These are phyloP conservation scores for Termitomyces sp. DNA, from an alignment of 768 basidiomycete genomes.

Conservation along the genomic window DNA sequence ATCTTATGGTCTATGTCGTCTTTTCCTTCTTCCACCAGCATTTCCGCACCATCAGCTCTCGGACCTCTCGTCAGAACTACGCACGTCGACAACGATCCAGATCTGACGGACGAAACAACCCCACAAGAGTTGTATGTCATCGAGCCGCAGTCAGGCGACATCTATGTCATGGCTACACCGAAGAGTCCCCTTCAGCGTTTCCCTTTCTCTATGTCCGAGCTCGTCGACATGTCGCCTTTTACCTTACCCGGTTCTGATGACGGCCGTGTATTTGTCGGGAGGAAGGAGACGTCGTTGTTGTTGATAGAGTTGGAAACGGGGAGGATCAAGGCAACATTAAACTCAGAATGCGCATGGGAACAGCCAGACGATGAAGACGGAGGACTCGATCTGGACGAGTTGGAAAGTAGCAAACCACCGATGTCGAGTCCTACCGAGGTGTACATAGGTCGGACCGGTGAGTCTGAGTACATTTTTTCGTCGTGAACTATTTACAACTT, in stretches of 20 bases:
- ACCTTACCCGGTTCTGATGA: conserved; percentile 57
- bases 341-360: conserved; percentile 76
- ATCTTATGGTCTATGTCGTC: conserved; percentile 87
- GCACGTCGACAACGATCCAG: conserved; percentile 54
- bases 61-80: conserved; percentile 71
- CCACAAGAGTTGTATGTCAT: conserved; percentile 83
- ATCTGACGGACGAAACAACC: conserved; percentile 44
- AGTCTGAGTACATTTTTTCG: conserved; percentile 11
- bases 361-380: conserved; percentile 44
- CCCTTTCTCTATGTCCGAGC: conserved; percentile 86
- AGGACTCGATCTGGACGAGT: conserved; percentile 38
- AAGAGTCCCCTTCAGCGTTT: conserved; percentile 76
- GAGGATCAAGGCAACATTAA: conserved; percentile 66
- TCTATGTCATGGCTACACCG: conserved; percentile 77
- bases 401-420: conserved; percentile 37
- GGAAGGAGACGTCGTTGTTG: conserved; percentile 82
- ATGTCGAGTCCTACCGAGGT: conserved; percentile 37
- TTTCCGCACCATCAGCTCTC: conserved; percentile 47
- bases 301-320: conserved; percentile 78
- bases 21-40: conserved; percentile 34
- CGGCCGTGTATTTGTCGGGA: conserved; percentile 78
- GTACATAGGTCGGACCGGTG: conserved; percentile 48
- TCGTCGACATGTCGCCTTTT: conserved; percentile 90
- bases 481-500: conserved; percentile 3
- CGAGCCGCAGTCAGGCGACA: conserved; percentile 91